A percentile compares a stretch with the other conserved stretches of the same genome.
Conservation (phyloP, 306 rosid genomes). For the Albizia julibrissin region DNA sequence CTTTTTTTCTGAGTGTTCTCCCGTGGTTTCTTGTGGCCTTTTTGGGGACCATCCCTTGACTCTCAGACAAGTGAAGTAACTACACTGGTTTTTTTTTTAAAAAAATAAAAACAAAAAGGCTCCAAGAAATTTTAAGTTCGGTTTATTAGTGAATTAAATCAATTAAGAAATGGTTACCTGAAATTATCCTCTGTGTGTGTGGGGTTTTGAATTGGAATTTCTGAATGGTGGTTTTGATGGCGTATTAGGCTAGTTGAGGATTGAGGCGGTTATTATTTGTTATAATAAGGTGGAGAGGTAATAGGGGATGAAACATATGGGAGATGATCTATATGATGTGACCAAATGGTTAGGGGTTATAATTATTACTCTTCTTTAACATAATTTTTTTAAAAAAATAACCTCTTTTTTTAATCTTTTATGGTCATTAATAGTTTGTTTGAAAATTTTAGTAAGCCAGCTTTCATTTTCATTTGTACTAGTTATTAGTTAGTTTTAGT, state of each 20-base stretch:
- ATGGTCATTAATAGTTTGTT: too few species aligned
- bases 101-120: neutral
- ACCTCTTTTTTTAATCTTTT: too few species aligned
- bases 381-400: too few species aligned
- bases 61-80: conserved; percentile 1
- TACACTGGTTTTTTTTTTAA: neutral
- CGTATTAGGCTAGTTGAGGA: neutral
- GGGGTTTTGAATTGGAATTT: too few species aligned
- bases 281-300: neutral
- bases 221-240: neutral
- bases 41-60: neutral
- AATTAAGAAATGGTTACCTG: neutral
- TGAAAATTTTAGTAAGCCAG: too few species aligned
- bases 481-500: too few species aligned
- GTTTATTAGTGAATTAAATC: neutral
- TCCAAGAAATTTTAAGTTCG: neutral
- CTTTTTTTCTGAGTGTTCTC: neutral
- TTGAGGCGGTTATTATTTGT: neutral
- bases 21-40: neutral
- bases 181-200: too few species aligned
- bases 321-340: neutral
- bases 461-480: too few species aligned
- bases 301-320: neutral
- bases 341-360: neutral
- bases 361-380: neutral